phyloP scores from a whole-genome alignment of 495 filamentous ascomycete species.

The Bryoglossum gracile region DNA sequence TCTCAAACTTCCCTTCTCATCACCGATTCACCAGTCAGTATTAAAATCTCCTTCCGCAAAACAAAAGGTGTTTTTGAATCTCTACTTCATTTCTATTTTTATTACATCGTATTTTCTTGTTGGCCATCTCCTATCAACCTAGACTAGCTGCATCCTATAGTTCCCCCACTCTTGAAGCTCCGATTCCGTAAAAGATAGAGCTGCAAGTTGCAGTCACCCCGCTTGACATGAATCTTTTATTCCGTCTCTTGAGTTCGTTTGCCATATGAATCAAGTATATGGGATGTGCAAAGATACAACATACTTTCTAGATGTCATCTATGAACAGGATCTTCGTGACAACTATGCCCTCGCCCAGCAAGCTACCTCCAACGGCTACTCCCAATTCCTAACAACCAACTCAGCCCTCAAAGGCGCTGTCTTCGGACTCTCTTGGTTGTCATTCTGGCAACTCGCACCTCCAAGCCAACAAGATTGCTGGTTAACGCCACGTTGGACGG shows the following conservation, averaged over 20 bases:
- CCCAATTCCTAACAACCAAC: slow-evolving; percentile 45
- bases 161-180: background rate
- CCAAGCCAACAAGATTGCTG: too few species aligned
- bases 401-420: slow-evolving; percentile 49
- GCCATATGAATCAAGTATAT: too few species aligned
- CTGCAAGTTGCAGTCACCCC: background rate
- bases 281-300: too few species aligned
- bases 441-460: slow-evolving; percentile 56
- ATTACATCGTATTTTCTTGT: background rate
- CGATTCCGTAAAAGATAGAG: background rate
- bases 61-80: too few species aligned
- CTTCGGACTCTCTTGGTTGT: slow-evolving; percentile 65
- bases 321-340: slow-evolving; percentile 47
- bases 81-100: background rate
- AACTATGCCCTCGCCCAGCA: slow-evolving; percentile 52
- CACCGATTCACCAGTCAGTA: too few species aligned
- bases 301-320: slow-evolving; percentile 59
- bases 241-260: too few species aligned
- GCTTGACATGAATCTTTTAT: background rate
- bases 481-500: too few species aligned
- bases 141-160: background rate
- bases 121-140: background rate
- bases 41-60: too few species aligned
- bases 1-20: too few species aligned
- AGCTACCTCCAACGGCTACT: slow-evolving; percentile 38